Percentiles rank a stretch among this genome's conserved stretches.
phyloP scores from a whole-genome alignment of 305 asterid species.

The Solanum aculeatissimum region DNA sequence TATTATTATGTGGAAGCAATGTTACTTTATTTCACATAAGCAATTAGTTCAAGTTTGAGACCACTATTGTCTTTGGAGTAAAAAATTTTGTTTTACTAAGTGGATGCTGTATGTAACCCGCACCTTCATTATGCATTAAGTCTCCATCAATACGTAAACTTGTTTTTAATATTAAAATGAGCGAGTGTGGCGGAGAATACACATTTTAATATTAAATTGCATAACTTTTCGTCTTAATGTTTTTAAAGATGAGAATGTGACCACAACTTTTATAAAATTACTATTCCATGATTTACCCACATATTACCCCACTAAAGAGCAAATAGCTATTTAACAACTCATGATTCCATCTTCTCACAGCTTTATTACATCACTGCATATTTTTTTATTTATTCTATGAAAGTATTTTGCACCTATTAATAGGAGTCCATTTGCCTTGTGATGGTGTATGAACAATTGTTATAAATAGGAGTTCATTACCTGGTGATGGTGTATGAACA shows the following conservation, averaged over 20 bases:
- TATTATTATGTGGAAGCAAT: background rate
- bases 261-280: background rate
- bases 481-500: background rate
- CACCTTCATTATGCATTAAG: background rate
- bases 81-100: background rate
- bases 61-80: background rate
- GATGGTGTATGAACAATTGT: background rate
- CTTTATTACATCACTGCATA: background rate
- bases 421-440: background rate
- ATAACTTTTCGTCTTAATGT: background rate
- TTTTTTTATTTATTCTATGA: background rate
- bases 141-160: background rate
- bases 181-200: background rate
- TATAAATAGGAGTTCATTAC: background rate
- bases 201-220: background rate
- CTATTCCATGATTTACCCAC: background rate
- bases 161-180: background rate
- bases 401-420: background rate
- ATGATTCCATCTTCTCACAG: background rate
- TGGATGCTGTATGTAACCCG: background rate
- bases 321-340: background rate
- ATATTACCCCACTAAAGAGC: background rate
- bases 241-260: background rate
- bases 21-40: background rate
- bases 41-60: background rate